These are phyloP conservation scores for Trichoderma gamsii DNA, from an alignment of 495 filamentous ascomycete species.

Conservation along the genomic window DNA sequence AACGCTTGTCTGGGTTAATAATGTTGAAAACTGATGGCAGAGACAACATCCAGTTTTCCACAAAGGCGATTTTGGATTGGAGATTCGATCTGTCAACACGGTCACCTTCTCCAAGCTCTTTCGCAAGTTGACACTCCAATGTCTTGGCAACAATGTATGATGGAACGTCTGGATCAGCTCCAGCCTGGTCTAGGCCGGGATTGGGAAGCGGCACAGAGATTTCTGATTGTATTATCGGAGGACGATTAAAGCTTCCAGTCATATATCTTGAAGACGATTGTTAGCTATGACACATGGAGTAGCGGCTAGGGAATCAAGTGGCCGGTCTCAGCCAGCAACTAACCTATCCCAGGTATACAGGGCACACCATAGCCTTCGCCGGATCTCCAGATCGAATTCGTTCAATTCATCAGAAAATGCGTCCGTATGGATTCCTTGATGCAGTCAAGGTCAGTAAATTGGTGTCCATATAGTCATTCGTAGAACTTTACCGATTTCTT, in stretches of 20 bases:
- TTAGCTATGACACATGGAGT: background rate
- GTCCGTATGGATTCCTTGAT: conserved; percentile 44
- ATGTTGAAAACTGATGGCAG: background rate
- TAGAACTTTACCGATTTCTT: conserved; percentile 40
- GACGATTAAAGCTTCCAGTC: background rate
- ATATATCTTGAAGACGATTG: background rate
- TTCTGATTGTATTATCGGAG: background rate
- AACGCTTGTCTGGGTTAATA: background rate
- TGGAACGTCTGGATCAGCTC: background rate
- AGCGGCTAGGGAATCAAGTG: background rate
- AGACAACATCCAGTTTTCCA: background rate
- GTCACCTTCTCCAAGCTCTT: background rate
- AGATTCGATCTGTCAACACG: background rate
- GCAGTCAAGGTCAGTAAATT: background rate
- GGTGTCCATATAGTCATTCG: background rate
- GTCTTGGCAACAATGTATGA: background rate
- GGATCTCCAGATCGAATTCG: conserved; percentile 41
- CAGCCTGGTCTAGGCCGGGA: background rate
- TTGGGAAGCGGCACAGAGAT: background rate
- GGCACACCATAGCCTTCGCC: conserved; percentile 37
- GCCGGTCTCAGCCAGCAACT: conserved; percentile 8
- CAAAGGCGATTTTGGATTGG: background rate
- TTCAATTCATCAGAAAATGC: conserved; percentile 30
- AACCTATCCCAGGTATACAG: conserved; percentile 38
- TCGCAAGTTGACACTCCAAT: background rate